A percentile compares a stretch with the other conserved stretches of the same genome.
Evolutionary conservation across 2,329 filamentous ascomycete genomes (phyloP).

Genomic region (Microcera coccophila): DNA sequence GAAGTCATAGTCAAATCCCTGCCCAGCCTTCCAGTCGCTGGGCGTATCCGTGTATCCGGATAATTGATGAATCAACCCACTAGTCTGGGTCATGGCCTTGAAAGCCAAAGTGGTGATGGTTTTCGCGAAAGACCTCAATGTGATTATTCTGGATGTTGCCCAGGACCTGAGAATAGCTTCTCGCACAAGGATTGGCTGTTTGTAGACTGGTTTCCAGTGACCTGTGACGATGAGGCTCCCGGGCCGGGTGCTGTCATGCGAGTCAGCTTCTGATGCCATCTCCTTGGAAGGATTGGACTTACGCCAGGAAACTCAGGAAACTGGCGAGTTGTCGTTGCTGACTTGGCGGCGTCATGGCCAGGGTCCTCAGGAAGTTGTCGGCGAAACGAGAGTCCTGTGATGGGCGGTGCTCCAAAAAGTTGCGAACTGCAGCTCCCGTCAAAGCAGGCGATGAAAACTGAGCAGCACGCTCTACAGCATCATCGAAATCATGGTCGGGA

Average conservation of each 20-base stretch:
- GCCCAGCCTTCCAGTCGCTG: constrained; percentile 45
- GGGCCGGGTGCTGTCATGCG: constrained; percentile 50
- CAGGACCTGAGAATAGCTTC: constrained; percentile 61
- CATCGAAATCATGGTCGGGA: constrained; percentile 47
- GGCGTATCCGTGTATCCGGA: constrained; percentile 57
- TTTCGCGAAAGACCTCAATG: constrained; percentile 54
- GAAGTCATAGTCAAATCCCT: constrained; percentile 56
- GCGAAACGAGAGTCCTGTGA: constrained; percentile 52
- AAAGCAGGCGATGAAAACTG: constrained; percentile 36
- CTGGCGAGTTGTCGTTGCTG: constrained; percentile 36
- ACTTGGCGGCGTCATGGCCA: constrained; percentile 35
- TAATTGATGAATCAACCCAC: constrained; percentile 50
- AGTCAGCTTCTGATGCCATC: constrained; percentile 3
- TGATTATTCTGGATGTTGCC: constrained; percentile 53
- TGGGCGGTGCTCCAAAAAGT: constrained; percentile 51
- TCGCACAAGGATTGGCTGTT: constrained; percentile 57
- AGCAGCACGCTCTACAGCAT: constrained; percentile 39
- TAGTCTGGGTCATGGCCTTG: constrained; percentile 53
- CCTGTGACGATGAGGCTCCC: constrained; percentile 66
- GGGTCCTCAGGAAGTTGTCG: constrained; percentile 42
- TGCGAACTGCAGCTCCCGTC: constrained; percentile 42
- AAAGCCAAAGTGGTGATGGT: constrained; percentile 53
- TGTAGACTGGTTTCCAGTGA: constrained; percentile 57
- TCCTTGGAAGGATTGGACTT: constrained; percentile 24
- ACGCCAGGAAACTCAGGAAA: constrained; percentile 43